Percentiles rank a stretch among this genome's conserved stretches.
phyloP scores from a whole-genome alignment of 768 basidiomycete genomes.

The Termitomyces sp. region DNA sequence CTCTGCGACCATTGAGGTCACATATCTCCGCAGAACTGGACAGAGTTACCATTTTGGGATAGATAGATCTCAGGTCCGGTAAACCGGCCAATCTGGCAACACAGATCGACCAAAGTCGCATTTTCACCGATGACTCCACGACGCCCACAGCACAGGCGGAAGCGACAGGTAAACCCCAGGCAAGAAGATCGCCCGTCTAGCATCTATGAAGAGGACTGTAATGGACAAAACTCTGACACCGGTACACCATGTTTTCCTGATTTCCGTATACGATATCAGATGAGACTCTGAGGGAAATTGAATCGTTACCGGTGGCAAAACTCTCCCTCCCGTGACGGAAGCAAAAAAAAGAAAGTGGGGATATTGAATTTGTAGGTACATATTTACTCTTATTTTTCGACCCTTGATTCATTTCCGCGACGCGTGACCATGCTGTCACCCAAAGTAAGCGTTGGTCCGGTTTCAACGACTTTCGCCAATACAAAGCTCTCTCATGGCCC shows the following conservation, averaged over 20 bases:
- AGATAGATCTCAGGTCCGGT: constrained; percentile 19
- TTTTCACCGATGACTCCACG: constrained; percentile 11
- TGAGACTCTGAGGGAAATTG: not conserved
- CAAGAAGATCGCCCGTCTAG: not conserved
- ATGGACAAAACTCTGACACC: not conserved
- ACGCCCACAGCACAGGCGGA: not conserved
- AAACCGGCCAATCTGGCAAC: constrained; percentile 13
- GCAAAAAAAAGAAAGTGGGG: constrained; percentile 10
- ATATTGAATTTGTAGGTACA: not conserved
- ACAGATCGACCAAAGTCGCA: constrained; percentile 15
- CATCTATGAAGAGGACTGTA: not conserved
- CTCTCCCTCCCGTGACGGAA: constrained; percentile 13
- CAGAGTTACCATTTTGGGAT: constrained; percentile 15
- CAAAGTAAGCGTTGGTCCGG: constrained; percentile 5
- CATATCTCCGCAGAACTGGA: constrained; percentile 15
- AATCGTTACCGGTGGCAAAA: constrained; percentile 4
- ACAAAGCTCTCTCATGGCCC: constrained; percentile 12
- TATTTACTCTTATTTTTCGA: constrained; percentile 4
- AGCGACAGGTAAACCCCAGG: not conserved
- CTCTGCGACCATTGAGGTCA: constrained; percentile 15
- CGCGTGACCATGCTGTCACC: constrained; percentile 8
- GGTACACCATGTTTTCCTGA: too few relatives aligned
- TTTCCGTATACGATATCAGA: not conserved
- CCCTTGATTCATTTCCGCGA: constrained; percentile 13
- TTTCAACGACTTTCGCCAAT: not conserved